Percentiles rank a stretch among this genome's conserved stretches.
Conservation (phyloP, 2,329 filamentous ascomycete species). For the Botrytis medusae region DNA sequence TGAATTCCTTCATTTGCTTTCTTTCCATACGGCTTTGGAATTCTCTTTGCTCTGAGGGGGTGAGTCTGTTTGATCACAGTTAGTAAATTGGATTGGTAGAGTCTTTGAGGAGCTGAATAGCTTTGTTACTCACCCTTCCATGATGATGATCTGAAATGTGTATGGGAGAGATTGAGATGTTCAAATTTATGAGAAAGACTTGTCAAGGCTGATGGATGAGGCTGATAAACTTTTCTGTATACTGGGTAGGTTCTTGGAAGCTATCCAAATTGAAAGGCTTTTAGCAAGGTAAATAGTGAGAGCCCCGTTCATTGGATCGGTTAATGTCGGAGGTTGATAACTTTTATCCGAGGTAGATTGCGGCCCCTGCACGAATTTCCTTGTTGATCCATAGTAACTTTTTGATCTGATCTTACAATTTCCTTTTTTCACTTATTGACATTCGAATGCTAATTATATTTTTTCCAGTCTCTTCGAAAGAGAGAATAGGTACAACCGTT, state of each 20-base stretch:
- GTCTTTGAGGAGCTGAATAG: background rate
- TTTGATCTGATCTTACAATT: background rate
- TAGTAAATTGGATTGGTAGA: conserved; percentile 11
- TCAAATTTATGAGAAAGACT: background rate
- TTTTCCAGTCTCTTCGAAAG: background rate
- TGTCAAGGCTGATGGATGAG: conserved; percentile 23
- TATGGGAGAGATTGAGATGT: background rate
- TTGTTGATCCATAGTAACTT: background rate
- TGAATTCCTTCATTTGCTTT: conserved; percentile 99
- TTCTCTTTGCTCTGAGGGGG: conserved; percentile 76
- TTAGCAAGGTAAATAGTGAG: conserved; percentile 9
- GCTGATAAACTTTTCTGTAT: conserved; percentile 18
- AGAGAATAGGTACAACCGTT: background rate
- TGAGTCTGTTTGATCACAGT: conserved; percentile 34
- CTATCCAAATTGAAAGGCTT: conserved; percentile 16
- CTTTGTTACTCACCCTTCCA: conserved; percentile 38
- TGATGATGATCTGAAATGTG: conserved; percentile 20
- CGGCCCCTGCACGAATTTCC: background rate
- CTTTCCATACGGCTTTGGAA: conserved; percentile 93
- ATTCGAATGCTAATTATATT: background rate
- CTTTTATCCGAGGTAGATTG: conserved; percentile 11
- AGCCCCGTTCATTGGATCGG: conserved; percentile 12
- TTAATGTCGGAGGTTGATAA: background rate
- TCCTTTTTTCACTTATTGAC: background rate
- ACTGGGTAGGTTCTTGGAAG: conserved; percentile 2